These are phyloP conservation scores for Bruguiera sexangula DNA, from an alignment of 345 rosid genomes.

Conservation along the genomic window DNA sequence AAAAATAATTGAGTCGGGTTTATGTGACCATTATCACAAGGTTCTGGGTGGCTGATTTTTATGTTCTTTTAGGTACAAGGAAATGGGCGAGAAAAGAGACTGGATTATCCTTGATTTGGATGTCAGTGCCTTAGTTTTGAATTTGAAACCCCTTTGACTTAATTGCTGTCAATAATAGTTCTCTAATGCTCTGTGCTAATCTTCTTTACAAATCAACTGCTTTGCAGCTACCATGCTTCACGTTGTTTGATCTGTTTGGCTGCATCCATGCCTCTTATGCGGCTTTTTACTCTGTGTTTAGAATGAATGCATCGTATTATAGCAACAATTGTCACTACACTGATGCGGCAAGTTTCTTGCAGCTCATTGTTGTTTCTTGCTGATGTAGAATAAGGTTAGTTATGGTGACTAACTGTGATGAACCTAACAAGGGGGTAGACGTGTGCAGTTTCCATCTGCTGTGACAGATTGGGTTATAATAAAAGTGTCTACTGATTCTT, in stretches of 20 bases:
- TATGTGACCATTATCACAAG: too few species aligned
- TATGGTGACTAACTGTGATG: constrained; percentile 41
- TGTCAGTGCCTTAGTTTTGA: not conserved
- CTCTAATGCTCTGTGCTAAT: not conserved
- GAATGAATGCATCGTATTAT: not conserved
- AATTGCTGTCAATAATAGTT: not conserved
- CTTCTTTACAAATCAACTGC: too few species aligned
- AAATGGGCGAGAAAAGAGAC: not conserved
- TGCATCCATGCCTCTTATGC: not conserved
- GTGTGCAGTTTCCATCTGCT: constrained; percentile 81
- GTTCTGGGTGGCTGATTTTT: too few species aligned
- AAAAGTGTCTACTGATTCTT: constrained; percentile 49
- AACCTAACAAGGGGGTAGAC: constrained; percentile 60
- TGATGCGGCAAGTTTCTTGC: not conserved
- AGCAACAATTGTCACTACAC: not conserved
- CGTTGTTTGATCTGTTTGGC: too few species aligned
- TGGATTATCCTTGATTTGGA: not conserved
- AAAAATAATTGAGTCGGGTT: not conserved
- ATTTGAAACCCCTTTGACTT: not conserved
- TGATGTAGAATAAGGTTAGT: constrained; percentile 60
- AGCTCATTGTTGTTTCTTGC: not conserved
- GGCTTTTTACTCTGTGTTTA: not conserved
- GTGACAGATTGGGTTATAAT: constrained; percentile 82
- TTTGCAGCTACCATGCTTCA: not conserved
- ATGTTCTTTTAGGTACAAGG: not conserved